These are phyloP conservation scores for Neurospora sp. DNA, from an alignment of 495 filamentous ascomycete species.

Conservation along the genomic window DNA sequence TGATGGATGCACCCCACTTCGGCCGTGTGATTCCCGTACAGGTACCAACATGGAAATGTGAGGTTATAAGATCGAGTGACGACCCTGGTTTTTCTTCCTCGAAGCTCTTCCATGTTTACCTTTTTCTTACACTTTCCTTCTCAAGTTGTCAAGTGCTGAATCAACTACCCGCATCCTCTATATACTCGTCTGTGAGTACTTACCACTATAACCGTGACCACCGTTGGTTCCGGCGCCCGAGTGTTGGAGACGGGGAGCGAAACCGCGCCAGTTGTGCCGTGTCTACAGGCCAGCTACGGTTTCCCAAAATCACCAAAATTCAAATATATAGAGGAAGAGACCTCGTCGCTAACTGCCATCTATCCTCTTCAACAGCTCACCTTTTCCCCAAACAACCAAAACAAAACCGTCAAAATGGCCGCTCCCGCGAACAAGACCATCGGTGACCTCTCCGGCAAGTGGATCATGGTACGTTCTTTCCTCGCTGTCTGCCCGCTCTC, in stretches of 20 bases:
- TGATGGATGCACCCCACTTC: not conserved
- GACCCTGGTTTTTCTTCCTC: not conserved
- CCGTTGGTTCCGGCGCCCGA: not conserved
- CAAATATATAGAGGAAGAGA: not conserved
- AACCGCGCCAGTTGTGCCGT: not conserved
- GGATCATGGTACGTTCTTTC: slow-evolving; percentile 55
- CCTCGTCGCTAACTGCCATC: not conserved
- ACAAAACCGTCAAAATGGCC: slow-evolving; percentile 53
- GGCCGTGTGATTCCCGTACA: not conserved
- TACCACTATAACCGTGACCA: not conserved
- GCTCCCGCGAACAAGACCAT: slow-evolving; percentile 65
- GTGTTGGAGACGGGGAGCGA: not conserved
- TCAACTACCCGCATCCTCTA: not conserved
- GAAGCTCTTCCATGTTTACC: not conserved
- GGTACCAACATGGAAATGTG: not conserved
- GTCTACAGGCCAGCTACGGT: not conserved
- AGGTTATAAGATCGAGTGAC: not conserved
- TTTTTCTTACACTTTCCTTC: not conserved
- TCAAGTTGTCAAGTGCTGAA: not conserved
- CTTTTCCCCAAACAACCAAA: not conserved
- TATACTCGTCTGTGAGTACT: not conserved
- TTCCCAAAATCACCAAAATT: not conserved
- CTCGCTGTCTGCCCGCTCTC: not conserved
- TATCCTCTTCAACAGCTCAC: not conserved
- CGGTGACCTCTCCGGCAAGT: slow-evolving; percentile 65